Conservation (phyloP, 1,139 yeast species). For the Scheffersomyces parashehatae region DNA sequence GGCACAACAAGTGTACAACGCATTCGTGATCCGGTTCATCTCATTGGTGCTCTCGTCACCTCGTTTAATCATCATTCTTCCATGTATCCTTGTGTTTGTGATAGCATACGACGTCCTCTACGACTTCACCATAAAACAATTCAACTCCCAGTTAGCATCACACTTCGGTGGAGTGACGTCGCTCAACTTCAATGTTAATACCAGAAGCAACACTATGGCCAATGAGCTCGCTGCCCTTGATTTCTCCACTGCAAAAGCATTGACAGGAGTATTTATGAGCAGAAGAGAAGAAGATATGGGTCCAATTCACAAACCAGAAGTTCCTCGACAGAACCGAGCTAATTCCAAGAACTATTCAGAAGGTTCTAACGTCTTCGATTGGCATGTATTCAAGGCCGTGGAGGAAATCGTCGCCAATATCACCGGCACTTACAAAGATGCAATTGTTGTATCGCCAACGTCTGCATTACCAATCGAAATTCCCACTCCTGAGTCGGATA, state of each 20-base stretch:
- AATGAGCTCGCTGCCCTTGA: background rate
- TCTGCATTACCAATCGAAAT: conserved; percentile 17
- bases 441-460: conserved; percentile 22
- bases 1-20: conserved; percentile 5
- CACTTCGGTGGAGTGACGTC: conserved; percentile 5
- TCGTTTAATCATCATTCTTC: conserved; percentile 19
- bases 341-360: background rate
- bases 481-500: background rate
- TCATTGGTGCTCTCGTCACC: conserved; percentile 17
- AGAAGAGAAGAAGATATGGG: no score
- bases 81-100: conserved; percentile 20
- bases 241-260: background rate
- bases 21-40: conserved; percentile 12
- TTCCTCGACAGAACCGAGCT: no score
- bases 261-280: background rate
- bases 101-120: conserved; percentile 24
- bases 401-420: background rate
- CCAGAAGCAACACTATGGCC: background rate
- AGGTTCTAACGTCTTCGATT: background rate
- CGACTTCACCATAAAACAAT: conserved; percentile 20
- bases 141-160: conserved; percentile 16
- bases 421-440: background rate
- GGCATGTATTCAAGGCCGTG: background rate
- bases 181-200: conserved; percentile 25
- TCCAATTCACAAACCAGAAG: background rate